These are phyloP conservation scores for Blepharisma stoltei DNA, from an alignment of 73 alveolate genomes.

Conservation along the genomic window DNA sequence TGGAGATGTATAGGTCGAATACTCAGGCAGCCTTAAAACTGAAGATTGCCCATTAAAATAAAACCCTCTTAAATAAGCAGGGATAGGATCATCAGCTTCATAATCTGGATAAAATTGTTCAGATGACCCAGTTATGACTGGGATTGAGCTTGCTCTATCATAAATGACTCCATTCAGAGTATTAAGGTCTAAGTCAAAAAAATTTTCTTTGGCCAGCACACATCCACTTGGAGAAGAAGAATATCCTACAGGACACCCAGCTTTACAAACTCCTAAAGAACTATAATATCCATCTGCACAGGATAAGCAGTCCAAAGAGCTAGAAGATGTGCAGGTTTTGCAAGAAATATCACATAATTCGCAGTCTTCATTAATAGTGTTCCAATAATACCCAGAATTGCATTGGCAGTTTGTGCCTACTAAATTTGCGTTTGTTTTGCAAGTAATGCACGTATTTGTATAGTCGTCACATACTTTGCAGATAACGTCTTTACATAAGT, in stretches of 20 bases:
- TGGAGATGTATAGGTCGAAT: neutral
- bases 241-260: neutral
- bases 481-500: constrained; percentile 1
- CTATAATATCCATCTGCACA: neutral
- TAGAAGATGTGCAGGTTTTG: constrained; percentile 3
- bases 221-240: neutral
- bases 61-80: constrained; percentile 26
- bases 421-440: neutral
- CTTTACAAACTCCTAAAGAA: neutral
- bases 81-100: neutral
- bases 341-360: neutral
- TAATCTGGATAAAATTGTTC: neutral
- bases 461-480: neutral
- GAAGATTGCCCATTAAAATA: constrained; percentile 1
- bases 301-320: neutral
- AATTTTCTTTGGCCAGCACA: neutral
- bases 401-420: constrained; percentile 1
- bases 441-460: neutral
- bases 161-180: neutral
- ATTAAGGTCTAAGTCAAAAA: neutral
- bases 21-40: neutral
- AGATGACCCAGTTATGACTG: neutral
- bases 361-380: neutral
- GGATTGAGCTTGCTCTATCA: neutral
- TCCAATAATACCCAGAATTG: neutral